Evolutionary conservation across 768 basidiomycete species (phyloP).

Genomic region (Auricularia heimuer): DNA sequence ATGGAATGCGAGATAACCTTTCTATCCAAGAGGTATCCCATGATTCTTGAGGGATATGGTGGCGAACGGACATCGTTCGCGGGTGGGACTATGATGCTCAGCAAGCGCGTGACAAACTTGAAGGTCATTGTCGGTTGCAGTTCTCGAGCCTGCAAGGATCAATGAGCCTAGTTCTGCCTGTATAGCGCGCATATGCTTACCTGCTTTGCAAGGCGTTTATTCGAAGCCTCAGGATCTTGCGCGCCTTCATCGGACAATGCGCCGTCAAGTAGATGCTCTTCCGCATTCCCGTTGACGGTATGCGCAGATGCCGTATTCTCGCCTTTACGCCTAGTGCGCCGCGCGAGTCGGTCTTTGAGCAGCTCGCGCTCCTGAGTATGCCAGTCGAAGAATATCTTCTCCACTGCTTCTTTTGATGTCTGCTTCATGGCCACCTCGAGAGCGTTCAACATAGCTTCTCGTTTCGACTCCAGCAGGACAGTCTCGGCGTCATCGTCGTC

Average conservation of each 20-base stretch:
- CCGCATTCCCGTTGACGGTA: background rate
- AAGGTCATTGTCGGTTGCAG: no score
- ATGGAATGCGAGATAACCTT: constrained; percentile 49
- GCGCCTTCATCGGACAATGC: background rate
- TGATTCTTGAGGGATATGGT: constrained; percentile 46
- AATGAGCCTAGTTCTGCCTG: no score
- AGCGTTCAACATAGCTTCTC: constrained; percentile 20
- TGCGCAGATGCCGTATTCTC: background rate
- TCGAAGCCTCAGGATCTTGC: background rate
- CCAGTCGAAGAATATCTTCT: constrained; percentile 56
- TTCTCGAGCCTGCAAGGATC: no score
- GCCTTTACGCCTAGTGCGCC: background rate
- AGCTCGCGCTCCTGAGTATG: constrained; percentile 14
- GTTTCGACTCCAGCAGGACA: background rate
- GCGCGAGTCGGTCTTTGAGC: background rate
- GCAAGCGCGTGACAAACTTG: constrained; percentile 2
- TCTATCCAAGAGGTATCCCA: constrained; percentile 47
- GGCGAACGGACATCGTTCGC: constrained; percentile 5
- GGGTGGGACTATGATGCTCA: constrained; percentile 2
- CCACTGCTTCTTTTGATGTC: constrained; percentile 41
- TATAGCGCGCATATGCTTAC: no score
- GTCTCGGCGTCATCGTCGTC: background rate
- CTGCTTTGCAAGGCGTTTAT: no score
- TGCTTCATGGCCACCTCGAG: constrained; percentile 28
- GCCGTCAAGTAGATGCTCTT: background rate